These are phyloP conservation scores for Metschnikowia hibisci DNA, from an alignment of 805 yeast species.

Conservation along the genomic window DNA sequence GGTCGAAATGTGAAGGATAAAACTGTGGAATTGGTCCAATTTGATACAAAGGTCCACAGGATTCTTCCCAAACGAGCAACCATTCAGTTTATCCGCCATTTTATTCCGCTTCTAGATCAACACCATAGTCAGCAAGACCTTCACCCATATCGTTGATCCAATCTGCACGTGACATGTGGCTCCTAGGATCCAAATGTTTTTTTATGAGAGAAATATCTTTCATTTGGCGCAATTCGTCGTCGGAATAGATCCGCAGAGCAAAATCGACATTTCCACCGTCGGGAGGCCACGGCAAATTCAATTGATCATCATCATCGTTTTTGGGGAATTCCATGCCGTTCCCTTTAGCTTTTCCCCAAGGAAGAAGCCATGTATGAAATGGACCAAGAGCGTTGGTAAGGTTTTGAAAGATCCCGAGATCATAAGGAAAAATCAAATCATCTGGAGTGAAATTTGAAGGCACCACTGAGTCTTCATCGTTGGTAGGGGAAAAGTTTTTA, in stretches of 20 bases:
- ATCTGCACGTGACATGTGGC: constrained; percentile 36
- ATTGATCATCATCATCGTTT: constrained; percentile 55
- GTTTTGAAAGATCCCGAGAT: constrained; percentile 59
- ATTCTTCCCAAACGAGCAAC: too few species aligned
- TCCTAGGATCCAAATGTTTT: constrained; percentile 35
- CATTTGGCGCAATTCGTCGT: constrained; percentile 14
- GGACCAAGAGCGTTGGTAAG: constrained; percentile 56
- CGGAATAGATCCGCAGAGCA: constrained; percentile 9
- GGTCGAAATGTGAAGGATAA: too few species aligned
- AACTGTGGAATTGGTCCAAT: too few species aligned
- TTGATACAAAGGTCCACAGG: too few species aligned
- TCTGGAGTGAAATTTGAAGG: constrained; percentile 48
- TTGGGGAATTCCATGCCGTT: constrained; percentile 57
- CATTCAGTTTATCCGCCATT: constrained; percentile 3
- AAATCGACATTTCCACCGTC: constrained; percentile 58
- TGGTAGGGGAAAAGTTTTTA: neutral
- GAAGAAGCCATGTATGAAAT: constrained; percentile 60
- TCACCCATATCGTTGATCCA: constrained; percentile 89
- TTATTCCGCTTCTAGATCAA: constrained; percentile 65
- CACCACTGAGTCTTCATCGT: constrained; percentile 16
- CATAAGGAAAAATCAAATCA: constrained; percentile 81
- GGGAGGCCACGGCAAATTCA: constrained; percentile 89
- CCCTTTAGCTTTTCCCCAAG: constrained; percentile 63
- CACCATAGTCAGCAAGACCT: constrained; percentile 78
- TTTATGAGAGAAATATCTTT: constrained; percentile 24